phyloP scores from a whole-genome alignment of 2,329 filamentous ascomycete species.

The Beauveria caledonica region DNA sequence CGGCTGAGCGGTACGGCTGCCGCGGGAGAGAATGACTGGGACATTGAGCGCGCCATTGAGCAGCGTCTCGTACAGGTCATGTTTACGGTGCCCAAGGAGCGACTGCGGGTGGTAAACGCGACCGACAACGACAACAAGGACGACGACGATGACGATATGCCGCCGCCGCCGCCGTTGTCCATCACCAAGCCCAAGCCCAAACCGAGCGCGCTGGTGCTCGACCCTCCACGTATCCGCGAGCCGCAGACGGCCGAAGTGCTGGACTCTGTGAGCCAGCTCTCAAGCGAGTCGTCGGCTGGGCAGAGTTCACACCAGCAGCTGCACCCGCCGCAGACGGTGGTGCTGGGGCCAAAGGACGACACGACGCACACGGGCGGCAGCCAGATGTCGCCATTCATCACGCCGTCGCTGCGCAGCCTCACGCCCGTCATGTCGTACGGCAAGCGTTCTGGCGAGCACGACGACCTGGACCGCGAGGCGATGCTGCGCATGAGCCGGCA shows the following conservation, averaged over 20 bases:
- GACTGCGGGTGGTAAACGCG: conserved; percentile 81
- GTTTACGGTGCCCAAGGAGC: conserved; percentile 87
- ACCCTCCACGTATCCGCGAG: conserved; percentile 2
- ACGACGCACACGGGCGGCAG: not conserved
- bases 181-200: not conserved
- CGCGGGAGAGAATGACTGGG: conserved; percentile 60
- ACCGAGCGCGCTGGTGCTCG: conserved; percentile 1
- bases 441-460: not conserved
- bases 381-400: conserved; percentile 7
- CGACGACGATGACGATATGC: conserved; percentile 18
- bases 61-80: conserved; percentile 70
- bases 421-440: not conserved
- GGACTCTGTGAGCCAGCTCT: conserved; percentile 25
- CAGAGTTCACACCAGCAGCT: not conserved
- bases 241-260: conserved; percentile 32
- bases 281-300: not conserved
- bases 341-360: not conserved
- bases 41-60: conserved; percentile 66
- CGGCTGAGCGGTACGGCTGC: conserved; percentile 20
- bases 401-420: conserved; percentile 9
- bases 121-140: conserved; percentile 35
- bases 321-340: not conserved
- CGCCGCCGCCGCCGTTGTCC: not conserved
- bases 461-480: conserved; percentile 6
- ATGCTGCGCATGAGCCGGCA: conserved; percentile 10